Conservation (phyloP, 768 basidiomycete genomes). For the Rhodocollybia butyracea region DNA sequence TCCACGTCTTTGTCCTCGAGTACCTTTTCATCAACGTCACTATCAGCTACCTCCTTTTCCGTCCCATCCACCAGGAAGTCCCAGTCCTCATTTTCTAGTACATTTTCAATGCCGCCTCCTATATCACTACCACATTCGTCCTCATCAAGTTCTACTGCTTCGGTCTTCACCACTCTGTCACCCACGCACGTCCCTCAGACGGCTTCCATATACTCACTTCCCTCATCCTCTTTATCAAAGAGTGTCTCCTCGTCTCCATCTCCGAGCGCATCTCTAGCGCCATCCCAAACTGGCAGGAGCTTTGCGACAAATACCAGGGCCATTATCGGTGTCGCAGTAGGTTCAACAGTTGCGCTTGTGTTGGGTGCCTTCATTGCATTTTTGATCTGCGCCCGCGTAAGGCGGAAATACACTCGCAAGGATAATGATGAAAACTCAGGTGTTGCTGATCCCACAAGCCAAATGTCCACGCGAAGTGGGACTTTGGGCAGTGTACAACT, state of each 20-base stretch:
- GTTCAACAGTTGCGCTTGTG: not conserved
- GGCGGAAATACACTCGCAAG: not conserved
- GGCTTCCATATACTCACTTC: not conserved
- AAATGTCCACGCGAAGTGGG: not conserved
- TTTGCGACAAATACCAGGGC: not conserved
- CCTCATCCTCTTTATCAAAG: not conserved
- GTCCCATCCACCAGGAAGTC: not conserved
- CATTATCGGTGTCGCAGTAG: constrained; percentile 3
- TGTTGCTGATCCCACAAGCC: not conserved
- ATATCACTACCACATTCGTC: not conserved
- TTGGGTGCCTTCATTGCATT: not conserved
- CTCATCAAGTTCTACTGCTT: not conserved
- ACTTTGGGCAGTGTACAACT: not conserved
- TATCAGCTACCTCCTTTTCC: not conserved
- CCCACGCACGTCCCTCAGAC: not conserved
- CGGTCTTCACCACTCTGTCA: not conserved
- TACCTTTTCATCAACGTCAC: not conserved
- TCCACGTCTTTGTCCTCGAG: too few relatives aligned
- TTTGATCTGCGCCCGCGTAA: not conserved
- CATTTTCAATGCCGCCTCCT: not conserved
- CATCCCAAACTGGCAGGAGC: too few relatives aligned
- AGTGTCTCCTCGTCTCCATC: not conserved
- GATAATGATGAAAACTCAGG: not conserved
- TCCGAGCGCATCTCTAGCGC: not conserved
- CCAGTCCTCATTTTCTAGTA: not conserved